Percentiles rank a stretch among this genome's conserved stretches.
phyloP scores from a whole-genome alignment of 2,329 filamentous ascomycete species.

The Venturia oleaginea region DNA sequence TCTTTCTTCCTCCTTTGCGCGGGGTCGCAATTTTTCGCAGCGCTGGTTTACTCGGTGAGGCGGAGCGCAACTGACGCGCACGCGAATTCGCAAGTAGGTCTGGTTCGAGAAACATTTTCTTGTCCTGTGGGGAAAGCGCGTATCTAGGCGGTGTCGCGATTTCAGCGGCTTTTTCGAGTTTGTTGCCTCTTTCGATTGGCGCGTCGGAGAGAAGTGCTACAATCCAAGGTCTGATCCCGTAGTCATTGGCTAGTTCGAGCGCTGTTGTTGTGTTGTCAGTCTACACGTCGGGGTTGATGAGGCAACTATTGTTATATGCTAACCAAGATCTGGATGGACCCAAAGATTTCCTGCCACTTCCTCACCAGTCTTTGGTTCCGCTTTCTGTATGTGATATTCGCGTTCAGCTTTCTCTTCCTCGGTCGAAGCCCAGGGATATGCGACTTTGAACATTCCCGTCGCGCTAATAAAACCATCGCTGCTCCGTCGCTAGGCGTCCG shows the following conservation, averaged over 20 bases:
- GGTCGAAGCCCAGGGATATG: conserved; percentile 67
- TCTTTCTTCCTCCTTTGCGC: conserved; percentile 19
- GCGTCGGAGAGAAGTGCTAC: conserved; percentile 83
- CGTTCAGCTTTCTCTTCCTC: conserved; percentile 68
- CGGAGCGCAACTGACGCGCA: conserved; percentile 49
- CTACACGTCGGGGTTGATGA: conserved; percentile 11
- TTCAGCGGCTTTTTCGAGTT: conserved; percentile 45
- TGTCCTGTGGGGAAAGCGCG: conserved; percentile 40
- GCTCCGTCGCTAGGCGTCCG: conserved; percentile 57
- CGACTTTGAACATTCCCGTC: conserved; percentile 88
- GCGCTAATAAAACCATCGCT: conserved; percentile 76
- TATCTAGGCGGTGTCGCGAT: conserved; percentile 79
- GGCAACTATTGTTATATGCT: conserved; percentile 16
- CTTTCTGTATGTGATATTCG: conserved; percentile 63
- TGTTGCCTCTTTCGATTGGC: conserved; percentile 59
- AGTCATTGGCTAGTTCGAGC: conserved; percentile 75
- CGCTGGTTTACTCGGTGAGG: conserved; percentile 45
- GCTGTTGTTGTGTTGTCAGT: conserved; percentile 41
- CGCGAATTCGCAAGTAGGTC: conserved; percentile 30
- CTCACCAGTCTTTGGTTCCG: conserved; percentile 72
- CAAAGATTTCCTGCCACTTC: conserved; percentile 96
- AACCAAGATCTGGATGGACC: conserved; percentile 72
- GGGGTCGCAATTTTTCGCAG: conserved; percentile 42
- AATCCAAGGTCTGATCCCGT: conserved; percentile 79
- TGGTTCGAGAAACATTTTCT: conserved; percentile 20